Evolutionary conservation across 192 early-diverging fungal genomes (phyloP).

Genomic region (Podila clonocystis): DNA sequence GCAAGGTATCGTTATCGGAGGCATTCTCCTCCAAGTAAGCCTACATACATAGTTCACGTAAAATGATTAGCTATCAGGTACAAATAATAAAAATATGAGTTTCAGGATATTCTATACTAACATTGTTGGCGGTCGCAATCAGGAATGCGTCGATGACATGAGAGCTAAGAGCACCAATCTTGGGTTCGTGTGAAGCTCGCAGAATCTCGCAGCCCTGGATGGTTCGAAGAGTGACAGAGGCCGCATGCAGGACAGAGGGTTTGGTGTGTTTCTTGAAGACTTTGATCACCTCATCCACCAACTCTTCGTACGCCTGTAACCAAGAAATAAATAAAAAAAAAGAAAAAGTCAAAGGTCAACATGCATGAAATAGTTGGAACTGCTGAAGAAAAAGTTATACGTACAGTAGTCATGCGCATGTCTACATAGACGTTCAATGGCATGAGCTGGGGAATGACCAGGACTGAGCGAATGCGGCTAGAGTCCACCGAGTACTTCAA

Average conservation of each 20-base stretch:
- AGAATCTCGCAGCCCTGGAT: slow-evolving; percentile 53
- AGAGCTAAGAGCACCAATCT: slow-evolving; percentile 37
- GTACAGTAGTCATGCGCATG: slow-evolving; percentile 55
- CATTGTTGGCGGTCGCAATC: slow-evolving; percentile 2
- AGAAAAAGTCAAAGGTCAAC: not conserved
- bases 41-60: not conserved
- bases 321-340: not conserved
- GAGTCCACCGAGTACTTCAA: slow-evolving; percentile 58
- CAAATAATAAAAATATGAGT: too few relatives aligned
- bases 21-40: slow-evolving; percentile 14
- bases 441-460: slow-evolving; percentile 56
- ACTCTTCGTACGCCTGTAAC: slow-evolving; percentile 55
- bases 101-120: not conserved
- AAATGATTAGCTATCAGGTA: not conserved
- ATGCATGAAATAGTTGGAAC: too few relatives aligned
- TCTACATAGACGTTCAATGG: slow-evolving; percentile 59
- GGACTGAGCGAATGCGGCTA: slow-evolving; percentile 48
- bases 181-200: slow-evolving; percentile 42
- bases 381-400: not conserved
- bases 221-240: slow-evolving; percentile 50
- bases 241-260: slow-evolving; percentile 49
- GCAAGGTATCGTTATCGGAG: slow-evolving; percentile 1
- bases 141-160: slow-evolving; percentile 30
- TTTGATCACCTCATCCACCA: slow-evolving; percentile 57
- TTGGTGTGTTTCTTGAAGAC: slow-evolving; percentile 55